Evolutionary conservation across 2,329 filamentous ascomycete genomes (phyloP).

Genomic region (Fusarium pseudograminearum): DNA sequence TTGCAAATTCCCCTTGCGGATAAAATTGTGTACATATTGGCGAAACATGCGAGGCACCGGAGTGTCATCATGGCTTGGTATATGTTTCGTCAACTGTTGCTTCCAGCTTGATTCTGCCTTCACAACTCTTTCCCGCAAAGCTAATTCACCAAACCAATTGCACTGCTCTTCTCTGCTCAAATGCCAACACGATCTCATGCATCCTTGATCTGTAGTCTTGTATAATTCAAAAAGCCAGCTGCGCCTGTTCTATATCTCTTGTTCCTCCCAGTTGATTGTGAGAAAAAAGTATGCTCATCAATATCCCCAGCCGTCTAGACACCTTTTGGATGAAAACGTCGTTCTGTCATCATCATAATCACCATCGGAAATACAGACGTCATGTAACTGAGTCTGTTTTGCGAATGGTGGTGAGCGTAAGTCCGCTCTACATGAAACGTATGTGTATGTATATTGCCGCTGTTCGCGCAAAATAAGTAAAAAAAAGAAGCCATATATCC

Average conservation of each 20-base stretch:
- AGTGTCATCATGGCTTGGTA: conserved; percentile 7
- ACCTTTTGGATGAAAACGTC: conserved; percentile 41
- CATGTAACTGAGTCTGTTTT: conserved; percentile 6
- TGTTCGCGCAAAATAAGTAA: conserved; percentile 42
- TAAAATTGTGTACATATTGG: conserved; percentile 12
- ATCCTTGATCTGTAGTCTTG: conserved; percentile 25
- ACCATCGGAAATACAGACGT: conserved; percentile 21
- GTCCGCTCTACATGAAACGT: conserved; percentile 45
- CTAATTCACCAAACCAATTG: conserved; percentile 17
- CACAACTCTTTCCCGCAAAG: conserved; percentile 20
- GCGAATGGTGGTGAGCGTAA: conserved; percentile 34
- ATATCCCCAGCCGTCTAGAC: conserved; percentile 26
- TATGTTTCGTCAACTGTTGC: conserved; percentile 14
- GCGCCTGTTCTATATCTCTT: conserved; percentile 32
- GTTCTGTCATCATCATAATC: conserved; percentile 45
- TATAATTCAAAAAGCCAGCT: conserved; percentile 38
- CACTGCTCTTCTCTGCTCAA: conserved; percentile 22
- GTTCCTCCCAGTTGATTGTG: conserved; percentile 22
- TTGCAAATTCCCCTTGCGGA: conserved; percentile 13
- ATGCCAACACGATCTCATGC: conserved; percentile 18
- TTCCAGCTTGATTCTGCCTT: conserved; percentile 30
- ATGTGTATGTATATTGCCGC: conserved; percentile 44
- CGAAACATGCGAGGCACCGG: not conserved
- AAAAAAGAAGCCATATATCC: conserved; percentile 38
- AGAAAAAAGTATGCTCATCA: conserved; percentile 31